Conservation (phyloP, 2,329 filamentous ascomycete species). For the Metarhizium brunneum region DNA sequence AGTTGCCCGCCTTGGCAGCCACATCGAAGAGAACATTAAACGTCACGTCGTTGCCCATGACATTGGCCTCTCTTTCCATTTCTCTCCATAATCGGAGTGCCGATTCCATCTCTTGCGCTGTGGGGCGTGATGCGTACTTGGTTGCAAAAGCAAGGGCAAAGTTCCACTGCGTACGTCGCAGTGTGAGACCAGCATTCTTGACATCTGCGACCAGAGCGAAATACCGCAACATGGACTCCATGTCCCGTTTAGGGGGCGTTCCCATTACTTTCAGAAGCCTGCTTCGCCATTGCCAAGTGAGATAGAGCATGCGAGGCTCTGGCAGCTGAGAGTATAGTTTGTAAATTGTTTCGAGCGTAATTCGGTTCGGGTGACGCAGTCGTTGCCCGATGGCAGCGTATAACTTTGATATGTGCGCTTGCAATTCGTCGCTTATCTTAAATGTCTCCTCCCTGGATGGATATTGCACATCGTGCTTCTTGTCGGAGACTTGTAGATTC, state of each 20-base stretch:
- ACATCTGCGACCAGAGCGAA: slow-evolving; percentile 78
- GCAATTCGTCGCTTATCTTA: slow-evolving; percentile 24
- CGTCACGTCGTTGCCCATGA: slow-evolving; percentile 65
- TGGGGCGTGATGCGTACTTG: slow-evolving; percentile 53
- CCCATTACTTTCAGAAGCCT: slow-evolving; percentile 60
- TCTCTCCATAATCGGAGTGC: slow-evolving; percentile 75
- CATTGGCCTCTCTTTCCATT: slow-evolving; percentile 68
- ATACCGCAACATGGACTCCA: slow-evolving; percentile 67
- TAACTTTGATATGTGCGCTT: slow-evolving; percentile 28
- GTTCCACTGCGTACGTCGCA: slow-evolving; percentile 70
- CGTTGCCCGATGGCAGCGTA: slow-evolving; percentile 29
- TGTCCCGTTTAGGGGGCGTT: slow-evolving; percentile 45
- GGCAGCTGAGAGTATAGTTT: slow-evolving; percentile 40
- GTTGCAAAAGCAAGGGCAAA: slow-evolving; percentile 72
- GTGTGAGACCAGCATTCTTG: slow-evolving; percentile 59
- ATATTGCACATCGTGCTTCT: slow-evolving; percentile 35
- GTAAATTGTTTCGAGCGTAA: slow-evolving; percentile 36
- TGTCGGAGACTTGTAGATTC: slow-evolving; percentile 39
- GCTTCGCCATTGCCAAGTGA: slow-evolving; percentile 46
- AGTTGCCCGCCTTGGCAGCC: slow-evolving; percentile 79
- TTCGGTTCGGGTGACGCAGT: slow-evolving; percentile 30
- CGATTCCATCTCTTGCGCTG: slow-evolving; percentile 48
- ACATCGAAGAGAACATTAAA: slow-evolving; percentile 91
- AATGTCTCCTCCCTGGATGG: slow-evolving; percentile 33
- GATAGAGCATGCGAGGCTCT: slow-evolving; percentile 40